Percentiles rank a stretch among this genome's conserved stretches.
phyloP scores from a whole-genome alignment of 2,329 filamentous ascomycete species.

The Penicillium polonicum region DNA sequence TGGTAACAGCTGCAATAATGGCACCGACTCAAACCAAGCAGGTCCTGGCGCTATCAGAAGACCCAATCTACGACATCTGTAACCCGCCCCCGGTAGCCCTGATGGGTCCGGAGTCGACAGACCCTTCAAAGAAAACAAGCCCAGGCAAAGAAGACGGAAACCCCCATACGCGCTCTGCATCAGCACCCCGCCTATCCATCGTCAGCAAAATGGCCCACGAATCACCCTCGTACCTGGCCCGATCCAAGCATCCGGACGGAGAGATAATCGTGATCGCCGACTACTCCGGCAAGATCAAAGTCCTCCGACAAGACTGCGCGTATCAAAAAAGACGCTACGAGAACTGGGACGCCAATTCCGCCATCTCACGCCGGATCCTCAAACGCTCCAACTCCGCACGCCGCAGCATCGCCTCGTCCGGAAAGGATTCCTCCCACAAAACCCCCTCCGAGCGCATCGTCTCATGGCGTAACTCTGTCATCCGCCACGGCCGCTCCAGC shows the following conservation, averaged over 20 bases:
- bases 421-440: conserved; percentile 43
- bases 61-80: conserved; percentile 94
- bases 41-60: conserved; percentile 74
- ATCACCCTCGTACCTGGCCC: conserved; percentile 73
- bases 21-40: conserved; percentile 77
- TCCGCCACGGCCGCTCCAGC: conserved; percentile 52
- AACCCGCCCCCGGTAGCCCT: conserved; percentile 89
- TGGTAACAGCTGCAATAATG: conserved; percentile 85
- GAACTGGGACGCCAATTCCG: conserved; percentile 73
- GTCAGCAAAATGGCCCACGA: conserved; percentile 56
- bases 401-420: conserved; percentile 51
- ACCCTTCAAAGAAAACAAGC: conserved; percentile 51
- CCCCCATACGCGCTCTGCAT: conserved; percentile 30
- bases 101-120: conserved; percentile 64
- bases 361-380: conserved; percentile 68
- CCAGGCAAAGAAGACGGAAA: conserved; percentile 16
- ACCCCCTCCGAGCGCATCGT: conserved; percentile 74
- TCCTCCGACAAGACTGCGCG: conserved; percentile 93
- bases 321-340: conserved; percentile 73
- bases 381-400: conserved; percentile 56
- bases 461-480: conserved; percentile 76
- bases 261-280: conserved; percentile 93
- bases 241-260: conserved; percentile 73
- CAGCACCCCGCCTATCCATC: conserved; percentile 34
- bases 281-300: conserved; percentile 83